A percentile compares a stretch with the other conserved stretches of the same genome.
Conservation (phyloP, 2,329 filamentous ascomycete species). For the Teratosphaeria gauchensis region DNA sequence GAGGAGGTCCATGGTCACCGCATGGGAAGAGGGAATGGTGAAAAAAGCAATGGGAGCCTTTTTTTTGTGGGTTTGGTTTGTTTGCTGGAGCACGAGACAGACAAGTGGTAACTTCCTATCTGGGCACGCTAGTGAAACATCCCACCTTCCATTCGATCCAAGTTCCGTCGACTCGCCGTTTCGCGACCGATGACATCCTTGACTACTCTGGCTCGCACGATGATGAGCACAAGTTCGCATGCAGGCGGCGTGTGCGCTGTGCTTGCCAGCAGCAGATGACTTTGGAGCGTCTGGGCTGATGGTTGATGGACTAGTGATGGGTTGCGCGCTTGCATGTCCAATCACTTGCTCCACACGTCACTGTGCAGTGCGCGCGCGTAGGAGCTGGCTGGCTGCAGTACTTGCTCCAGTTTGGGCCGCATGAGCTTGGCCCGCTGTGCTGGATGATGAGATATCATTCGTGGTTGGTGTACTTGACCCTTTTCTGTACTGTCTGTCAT, state of each 20-base stretch:
- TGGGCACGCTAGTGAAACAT: background rate
- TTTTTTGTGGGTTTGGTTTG: background rate
- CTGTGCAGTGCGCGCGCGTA: background rate
- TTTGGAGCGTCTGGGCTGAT: background rate
- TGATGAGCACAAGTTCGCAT: background rate
- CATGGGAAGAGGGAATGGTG: background rate
- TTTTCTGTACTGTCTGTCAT: background rate
- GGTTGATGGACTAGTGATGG: background rate
- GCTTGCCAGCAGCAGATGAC: too few relatives aligned
- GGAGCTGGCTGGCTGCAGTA: background rate
- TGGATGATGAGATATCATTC: background rate
- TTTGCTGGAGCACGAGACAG: background rate
- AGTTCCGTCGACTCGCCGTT: too few relatives aligned
- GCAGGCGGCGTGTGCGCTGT: background rate
- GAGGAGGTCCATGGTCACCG: slow-evolving; percentile 24
- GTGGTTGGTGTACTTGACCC: background rate
- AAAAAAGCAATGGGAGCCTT: background rate
- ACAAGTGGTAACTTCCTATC: background rate
- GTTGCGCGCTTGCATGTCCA: background rate
- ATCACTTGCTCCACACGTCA: background rate
- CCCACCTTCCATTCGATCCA: background rate
- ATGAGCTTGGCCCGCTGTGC: background rate
- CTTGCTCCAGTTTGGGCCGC: too few relatives aligned
- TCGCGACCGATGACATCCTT: too few relatives aligned
- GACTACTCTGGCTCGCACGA: too few relatives aligned